These are phyloP conservation scores for Mycena vulgaris DNA, from an alignment of 768 basidiomycete genomes.

Conservation along the genomic window DNA sequence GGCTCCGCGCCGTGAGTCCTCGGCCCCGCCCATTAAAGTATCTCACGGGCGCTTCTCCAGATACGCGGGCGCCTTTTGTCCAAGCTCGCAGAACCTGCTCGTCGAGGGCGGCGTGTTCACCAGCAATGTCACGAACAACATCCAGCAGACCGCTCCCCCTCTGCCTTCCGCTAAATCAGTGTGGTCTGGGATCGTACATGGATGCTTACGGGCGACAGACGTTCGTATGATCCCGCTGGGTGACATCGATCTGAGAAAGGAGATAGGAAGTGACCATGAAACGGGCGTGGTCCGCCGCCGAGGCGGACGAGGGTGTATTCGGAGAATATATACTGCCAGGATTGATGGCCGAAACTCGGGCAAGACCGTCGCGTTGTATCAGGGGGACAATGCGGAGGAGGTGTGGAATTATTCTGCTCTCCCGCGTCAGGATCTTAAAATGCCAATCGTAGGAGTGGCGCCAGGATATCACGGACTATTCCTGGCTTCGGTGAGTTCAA, in stretches of 20 bases:
- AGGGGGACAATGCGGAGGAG: conserved; percentile 7
- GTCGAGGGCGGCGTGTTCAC: conserved; percentile 8
- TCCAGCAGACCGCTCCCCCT: neutral
- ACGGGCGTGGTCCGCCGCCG: neutral
- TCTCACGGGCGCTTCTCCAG: neutral
- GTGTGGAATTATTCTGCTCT: neutral
- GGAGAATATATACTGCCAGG: neutral
- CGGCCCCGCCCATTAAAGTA: too few species aligned
- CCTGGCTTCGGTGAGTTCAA: neutral
- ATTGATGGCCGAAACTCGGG: neutral
- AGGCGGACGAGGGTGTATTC: neutral
- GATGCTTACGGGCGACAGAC: neutral
- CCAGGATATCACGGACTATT: neutral
- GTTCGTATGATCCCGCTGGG: conserved; percentile 1
- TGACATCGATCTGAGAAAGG: conserved; percentile 2
- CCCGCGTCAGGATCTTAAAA: neutral
- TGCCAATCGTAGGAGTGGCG: neutral
- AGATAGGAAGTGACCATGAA: too few species aligned
- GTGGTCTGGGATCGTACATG: neutral
- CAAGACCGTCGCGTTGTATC: conserved; percentile 14
- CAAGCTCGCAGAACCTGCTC: neutral
- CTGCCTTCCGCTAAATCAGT: neutral
- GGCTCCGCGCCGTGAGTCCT: too few species aligned
- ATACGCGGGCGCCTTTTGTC: conserved; percentile 5
- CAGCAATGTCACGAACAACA: neutral